Percentiles rank a stretch among this genome's conserved stretches.
phyloP scores from a whole-genome alignment of 2,329 filamentous ascomycete species.

The Pezicula radicicola region DNA sequence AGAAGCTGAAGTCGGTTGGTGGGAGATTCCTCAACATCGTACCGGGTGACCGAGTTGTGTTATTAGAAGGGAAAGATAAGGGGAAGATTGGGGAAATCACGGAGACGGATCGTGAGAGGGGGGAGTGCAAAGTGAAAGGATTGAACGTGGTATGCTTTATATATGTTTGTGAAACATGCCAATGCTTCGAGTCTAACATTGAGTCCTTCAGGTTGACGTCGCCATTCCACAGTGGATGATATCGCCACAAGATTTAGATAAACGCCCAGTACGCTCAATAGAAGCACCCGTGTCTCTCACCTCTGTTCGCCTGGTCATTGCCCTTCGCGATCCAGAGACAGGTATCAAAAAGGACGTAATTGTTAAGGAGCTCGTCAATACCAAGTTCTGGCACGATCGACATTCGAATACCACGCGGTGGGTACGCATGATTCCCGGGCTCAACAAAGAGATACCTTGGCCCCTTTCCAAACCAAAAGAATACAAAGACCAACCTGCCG shows the following conservation, averaged over 20 bases:
- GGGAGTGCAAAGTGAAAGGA: slow-evolving; percentile 58
- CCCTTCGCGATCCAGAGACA: slow-evolving; percentile 64
- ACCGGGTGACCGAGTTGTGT: slow-evolving; percentile 74
- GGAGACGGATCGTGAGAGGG: slow-evolving; percentile 49
- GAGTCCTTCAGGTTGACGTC: slow-evolving; percentile 34
- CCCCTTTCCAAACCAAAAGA: slow-evolving; percentile 52
- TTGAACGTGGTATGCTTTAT: slow-evolving; percentile 57
- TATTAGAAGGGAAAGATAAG: slow-evolving; percentile 74
- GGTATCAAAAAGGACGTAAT: slow-evolving; percentile 70
- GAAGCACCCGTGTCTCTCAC: slow-evolving; percentile 62
- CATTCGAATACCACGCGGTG: slow-evolving; percentile 45
- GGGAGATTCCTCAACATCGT: slow-evolving; percentile 58
- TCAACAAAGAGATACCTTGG: slow-evolving; percentile 75
- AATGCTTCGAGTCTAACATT: slow-evolving; percentile 6
- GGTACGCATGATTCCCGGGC: slow-evolving; percentile 63
- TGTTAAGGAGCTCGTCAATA: slow-evolving; percentile 65
- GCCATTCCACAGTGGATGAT: slow-evolving; percentile 37
- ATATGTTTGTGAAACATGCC: background rate
- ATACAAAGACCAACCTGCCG: slow-evolving; percentile 52
- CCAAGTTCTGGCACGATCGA: slow-evolving; percentile 47
- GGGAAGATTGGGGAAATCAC: slow-evolving; percentile 78
- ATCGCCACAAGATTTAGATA: slow-evolving; percentile 32
- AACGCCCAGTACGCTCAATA: slow-evolving; percentile 40
- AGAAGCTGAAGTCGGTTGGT: slow-evolving; percentile 29
- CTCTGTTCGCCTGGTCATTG: slow-evolving; percentile 77